Conservation (phyloP, 331 rosid species). For the Spiraea crenata region DNA sequence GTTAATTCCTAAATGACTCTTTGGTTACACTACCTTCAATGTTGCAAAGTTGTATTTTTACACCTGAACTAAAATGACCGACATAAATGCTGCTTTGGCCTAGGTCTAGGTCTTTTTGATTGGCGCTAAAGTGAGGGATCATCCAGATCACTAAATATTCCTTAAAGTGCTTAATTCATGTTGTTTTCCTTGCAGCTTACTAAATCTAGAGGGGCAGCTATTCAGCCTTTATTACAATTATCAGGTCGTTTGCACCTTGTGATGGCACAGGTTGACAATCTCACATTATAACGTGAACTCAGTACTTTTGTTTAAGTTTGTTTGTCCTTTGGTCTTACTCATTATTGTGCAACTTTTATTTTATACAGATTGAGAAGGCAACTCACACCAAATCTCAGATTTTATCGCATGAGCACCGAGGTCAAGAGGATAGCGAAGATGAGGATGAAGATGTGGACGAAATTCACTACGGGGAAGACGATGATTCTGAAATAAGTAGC, state of each 20-base stretch:
- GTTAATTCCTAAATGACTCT: conserved; percentile 2
- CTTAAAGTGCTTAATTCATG: not conserved
- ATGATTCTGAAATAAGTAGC: conserved; percentile 74
- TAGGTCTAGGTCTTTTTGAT: not conserved
- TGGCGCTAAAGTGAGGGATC: not conserved
- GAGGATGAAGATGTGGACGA: conserved; percentile 53
- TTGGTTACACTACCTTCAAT: conserved; percentile 9
- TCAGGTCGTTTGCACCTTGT: conserved; percentile 87
- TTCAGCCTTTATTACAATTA: conserved; percentile 66
- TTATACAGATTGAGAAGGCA: conserved; percentile 69
- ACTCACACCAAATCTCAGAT: conserved; percentile 37
- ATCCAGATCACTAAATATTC: not conserved
- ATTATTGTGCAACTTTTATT: conserved; percentile 2
- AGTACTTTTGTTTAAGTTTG: conserved; percentile 14
- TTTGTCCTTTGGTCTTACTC: conserved; percentile 17
- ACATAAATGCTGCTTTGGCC: not conserved
- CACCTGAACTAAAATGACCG: not conserved
- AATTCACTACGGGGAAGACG: conserved; percentile 49
- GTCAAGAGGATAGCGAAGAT: conserved; percentile 42
- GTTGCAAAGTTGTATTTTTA: not conserved
- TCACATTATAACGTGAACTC: conserved; percentile 12
- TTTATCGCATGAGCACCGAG: not conserved
- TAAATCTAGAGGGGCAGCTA: conserved; percentile 56
- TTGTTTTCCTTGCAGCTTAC: conserved; percentile 46
- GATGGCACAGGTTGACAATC: conserved; percentile 64